Base-by-base conservation (phyloP, 2,329 filamentous ascomycete species). In the Phialocephala sp. region DNA sequence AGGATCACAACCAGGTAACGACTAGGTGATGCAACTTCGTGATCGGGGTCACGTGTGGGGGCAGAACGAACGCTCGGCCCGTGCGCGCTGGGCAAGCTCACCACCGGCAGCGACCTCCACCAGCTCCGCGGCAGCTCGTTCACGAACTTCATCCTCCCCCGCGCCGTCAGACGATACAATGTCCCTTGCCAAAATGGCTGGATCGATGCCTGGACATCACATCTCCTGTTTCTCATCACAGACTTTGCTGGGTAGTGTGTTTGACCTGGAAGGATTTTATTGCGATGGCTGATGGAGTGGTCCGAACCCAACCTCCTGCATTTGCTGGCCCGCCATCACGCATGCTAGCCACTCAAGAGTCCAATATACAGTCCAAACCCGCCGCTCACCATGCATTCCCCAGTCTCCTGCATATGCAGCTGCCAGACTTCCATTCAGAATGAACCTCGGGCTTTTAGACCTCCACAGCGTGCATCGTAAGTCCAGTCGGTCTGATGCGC, bases 371-470 rank as follows among this genome's bases (percentile, higher is more conserved):
- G 52, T 63, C 64, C 41, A 64, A 37, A 56, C 57, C 60, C 60
- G 60, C 57, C 66, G 65, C 59, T 67, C 66, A 71, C 47, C 66
- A 76, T 76, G 73, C 71, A 72, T 69, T 70, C 66, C 61, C 65
- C 62, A 66, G 37, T 65, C 66, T 45, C 56, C 62, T 72, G 70
- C 72, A 73, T 72, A 69, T 69, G 45, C 68, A 66, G 63, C 63
- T 65, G 65, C 66, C 65, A 62, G 59, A 64, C 60, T 56, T 66
- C 65, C 68, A 72, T 64, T 65, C 65, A 73, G 24, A 62, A 76
- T 75, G 72, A 72, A 74, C 71, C 62, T 72, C 60, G 73, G 66
- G 66, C 62, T 64, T 47, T 61, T 75, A 58, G 69, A 72, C 45
- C 45, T 71, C 45, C 66, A 63, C 52, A 64, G 32, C 37, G 72